A percentile compares a stretch with the other conserved stretches of the same genome.
These are phyloP conservation scores for Saturnispora dispora DNA, from an alignment of 805 yeast genomes.

Conservation along the genomic window DNA sequence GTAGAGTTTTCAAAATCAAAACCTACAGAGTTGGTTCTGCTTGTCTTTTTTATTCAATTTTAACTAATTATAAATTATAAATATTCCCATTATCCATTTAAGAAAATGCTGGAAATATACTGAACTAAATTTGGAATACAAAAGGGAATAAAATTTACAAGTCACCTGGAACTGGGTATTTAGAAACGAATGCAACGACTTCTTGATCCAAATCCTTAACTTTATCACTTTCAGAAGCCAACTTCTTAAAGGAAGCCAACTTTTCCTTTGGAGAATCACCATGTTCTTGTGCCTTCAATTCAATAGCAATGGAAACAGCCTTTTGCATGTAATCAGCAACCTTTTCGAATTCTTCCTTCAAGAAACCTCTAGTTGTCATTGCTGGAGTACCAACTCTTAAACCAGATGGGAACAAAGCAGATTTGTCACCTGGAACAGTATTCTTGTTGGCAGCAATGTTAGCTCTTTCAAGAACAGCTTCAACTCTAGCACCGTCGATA, in stretches of 20 bases:
- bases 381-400: conserved; percentile 98
- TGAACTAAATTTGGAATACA: not conserved
- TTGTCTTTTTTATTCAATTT: not conserved
- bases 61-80: not conserved
- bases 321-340: conserved; percentile 74
- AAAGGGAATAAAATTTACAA: conserved; percentile 20
- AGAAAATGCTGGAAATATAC: not conserved
- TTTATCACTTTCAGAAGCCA: conserved; percentile 55
- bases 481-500: conserved; percentile 95
- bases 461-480: conserved; percentile 86
- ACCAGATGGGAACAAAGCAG: conserved; percentile 96
- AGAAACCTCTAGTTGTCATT: conserved; percentile 95
- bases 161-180: conserved; percentile 88
- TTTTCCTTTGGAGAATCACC: conserved; percentile 51
- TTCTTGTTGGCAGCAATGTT: conserved; percentile 96
- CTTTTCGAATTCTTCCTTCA: conserved; percentile 73
- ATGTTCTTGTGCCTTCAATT: conserved; percentile 48
- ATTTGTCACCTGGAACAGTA: conserved; percentile 95
- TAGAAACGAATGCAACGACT: conserved; percentile 61
- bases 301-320: conserved; percentile 61
- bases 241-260: conserved; percentile 60
- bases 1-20: no score
- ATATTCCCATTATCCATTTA: not conserved
- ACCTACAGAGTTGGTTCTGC: not conserved
- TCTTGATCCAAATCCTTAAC: conserved; percentile 55